Base-by-base conservation (phyloP, 768 basidiomycete species). In the Erythrobasidium yunnanense region DNA sequence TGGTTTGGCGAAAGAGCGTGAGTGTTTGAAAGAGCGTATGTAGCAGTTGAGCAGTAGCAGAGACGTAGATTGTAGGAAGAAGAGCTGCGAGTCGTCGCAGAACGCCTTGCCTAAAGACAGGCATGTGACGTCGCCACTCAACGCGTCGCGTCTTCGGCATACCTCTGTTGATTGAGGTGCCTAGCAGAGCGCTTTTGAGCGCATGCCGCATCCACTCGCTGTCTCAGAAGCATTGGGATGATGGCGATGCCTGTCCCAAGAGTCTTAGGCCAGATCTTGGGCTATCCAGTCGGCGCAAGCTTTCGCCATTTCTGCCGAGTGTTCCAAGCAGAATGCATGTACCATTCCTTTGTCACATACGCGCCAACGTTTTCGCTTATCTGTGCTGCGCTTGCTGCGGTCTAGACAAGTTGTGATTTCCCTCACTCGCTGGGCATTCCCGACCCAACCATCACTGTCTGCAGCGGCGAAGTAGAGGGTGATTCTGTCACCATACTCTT, bases 321-420 rank as follows among this genome's bases (percentile, higher is more conserved):
- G 57, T 25, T 62, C 57, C 17, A 62, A 49, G 45, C 57, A 62
- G 29, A 62, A 62, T n/a, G 57, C 57, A 62, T 62, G 57, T 13
- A 25, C 25, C 57, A 62, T 62, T 18, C 57, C 57, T 22, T 49
- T 47, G n/a, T 62, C 5, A 27, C 57, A 62, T 23, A 62, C 22
- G 57, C 50, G 29, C 57, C 57, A 62, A 17, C 57, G 25, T 11
- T 38, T 13, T 23, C 57, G 33, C 8, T 5, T 11, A 13, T 62
- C 57, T n/a, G 11, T 30, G 5, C 3, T 4, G 15, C 27, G 25
- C 45, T 62, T 62, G 29, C 42, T 49, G 15, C 45, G 3, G 35
- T 62, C 57, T 20, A 62, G 38, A 15, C 18, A 6, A 4, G 8
- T 11, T 15, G 42, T 27, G 18, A 62, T 46, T 13, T 23, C 18